Percentiles rank a stretch among this genome's conserved stretches.
Conservation (phyloP, 2,329 filamentous ascomycete genomes). For the Sarocladium brachiariae region DNA sequence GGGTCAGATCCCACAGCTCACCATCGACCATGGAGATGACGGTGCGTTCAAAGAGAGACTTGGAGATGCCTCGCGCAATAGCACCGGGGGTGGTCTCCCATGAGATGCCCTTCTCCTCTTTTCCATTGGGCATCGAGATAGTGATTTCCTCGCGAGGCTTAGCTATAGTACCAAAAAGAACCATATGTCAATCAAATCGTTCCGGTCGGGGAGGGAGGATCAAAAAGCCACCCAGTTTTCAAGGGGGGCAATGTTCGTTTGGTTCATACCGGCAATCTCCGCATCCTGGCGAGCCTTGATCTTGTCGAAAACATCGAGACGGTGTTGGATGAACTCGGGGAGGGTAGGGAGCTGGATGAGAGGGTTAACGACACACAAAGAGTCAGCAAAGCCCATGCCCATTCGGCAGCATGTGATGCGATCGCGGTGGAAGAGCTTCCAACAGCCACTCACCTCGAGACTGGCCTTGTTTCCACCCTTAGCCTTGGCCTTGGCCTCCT, state of each 20-base stretch:
- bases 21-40: conserved; percentile 83
- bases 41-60: conserved; percentile 76
- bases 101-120: conserved; percentile 64
- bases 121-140: conserved; percentile 67
- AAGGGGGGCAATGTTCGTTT: too few species aligned
- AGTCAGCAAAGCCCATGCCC: too few species aligned
- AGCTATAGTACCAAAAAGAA: conserved; percentile 28
- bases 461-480: conserved; percentile 56
- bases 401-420: too few species aligned
- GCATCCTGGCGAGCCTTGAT: conserved; percentile 79
- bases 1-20: conserved; percentile 83
- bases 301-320: conserved; percentile 81
- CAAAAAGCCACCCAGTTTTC: too few species aligned
- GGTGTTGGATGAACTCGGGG: conserved; percentile 75
- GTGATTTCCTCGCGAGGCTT: conserved; percentile 69
- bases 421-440: too few species aligned
- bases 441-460: conserved; percentile 35
- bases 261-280: conserved; percentile 46
- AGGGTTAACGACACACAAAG: not conserved
- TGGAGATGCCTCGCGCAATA: conserved; percentile 73
- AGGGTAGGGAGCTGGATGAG: conserved; percentile 35
- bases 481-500: conserved; percentile 34
- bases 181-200: conserved; percentile 10
- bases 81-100: conserved; percentile 87
- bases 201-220: too few species aligned